Conservation (phyloP, 2,329 filamentous ascomycete species). For the Neopestalotiopsis rosae region DNA sequence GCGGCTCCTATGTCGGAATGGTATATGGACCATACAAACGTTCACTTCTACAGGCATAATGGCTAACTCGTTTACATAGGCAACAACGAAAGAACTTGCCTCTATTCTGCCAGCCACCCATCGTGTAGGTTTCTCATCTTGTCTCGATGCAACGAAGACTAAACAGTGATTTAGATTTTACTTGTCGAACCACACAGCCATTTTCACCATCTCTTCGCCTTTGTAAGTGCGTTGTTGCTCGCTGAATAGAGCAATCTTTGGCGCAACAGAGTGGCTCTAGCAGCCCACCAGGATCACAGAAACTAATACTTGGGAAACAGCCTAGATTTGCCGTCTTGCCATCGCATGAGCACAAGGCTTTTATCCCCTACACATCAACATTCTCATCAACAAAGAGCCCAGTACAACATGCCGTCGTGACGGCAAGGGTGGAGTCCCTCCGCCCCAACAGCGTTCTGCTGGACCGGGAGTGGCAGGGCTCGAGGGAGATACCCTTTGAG, state of each 20-base stretch:
- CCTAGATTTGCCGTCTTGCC: conserved; percentile 50
- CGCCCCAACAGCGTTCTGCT: conserved; percentile 37
- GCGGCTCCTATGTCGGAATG: conserved; percentile 51
- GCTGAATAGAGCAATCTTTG: too few species aligned
- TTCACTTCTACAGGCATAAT: not conserved
- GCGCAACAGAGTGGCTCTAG: too few species aligned
- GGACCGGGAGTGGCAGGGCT: conserved; percentile 39
- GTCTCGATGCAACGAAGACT: not conserved
- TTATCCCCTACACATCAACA: conserved; percentile 50
- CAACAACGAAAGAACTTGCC: conserved; percentile 41
- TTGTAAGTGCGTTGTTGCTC: conserved; percentile 33
- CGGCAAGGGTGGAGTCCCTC: conserved; percentile 39
- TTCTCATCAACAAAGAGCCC: conserved; percentile 36
- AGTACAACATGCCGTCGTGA: conserved; percentile 38
- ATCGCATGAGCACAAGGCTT: conserved; percentile 50
- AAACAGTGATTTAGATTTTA: conserved; percentile 33
- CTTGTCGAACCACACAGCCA: conserved; percentile 55
- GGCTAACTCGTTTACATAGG: conserved; percentile 24
- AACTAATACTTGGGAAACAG: conserved; percentile 22
- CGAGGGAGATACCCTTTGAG: conserved; percentile 43
- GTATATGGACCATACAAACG: conserved; percentile 27
- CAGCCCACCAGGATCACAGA: not conserved
- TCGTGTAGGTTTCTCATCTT: conserved; percentile 30
- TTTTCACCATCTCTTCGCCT: conserved; percentile 54
- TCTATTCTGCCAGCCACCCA: conserved; percentile 42